A percentile compares a stretch with the other conserved stretches of the same genome.
Conservation (phyloP, 2,329 filamentous ascomycete genomes). For the Claviceps cyperi region DNA sequence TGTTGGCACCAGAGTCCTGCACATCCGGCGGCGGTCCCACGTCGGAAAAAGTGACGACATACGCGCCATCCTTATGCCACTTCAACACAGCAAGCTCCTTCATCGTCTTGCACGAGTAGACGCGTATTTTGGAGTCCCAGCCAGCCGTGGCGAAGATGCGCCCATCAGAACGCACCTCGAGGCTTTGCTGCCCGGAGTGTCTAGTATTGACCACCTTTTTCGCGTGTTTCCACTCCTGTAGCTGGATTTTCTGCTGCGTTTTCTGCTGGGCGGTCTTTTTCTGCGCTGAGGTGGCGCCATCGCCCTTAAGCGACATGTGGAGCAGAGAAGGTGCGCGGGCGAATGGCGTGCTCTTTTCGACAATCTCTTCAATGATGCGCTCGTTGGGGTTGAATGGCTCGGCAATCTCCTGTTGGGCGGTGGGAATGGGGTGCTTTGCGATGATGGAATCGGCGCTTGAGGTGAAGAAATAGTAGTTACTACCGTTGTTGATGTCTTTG, state of each 20-base stretch:
- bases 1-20: background rate
- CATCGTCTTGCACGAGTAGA: conserved; percentile 70
- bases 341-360: conserved; percentile 7
- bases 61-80: conserved; percentile 85
- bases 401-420: conserved; percentile 12
- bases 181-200: conserved; percentile 77
- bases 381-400: conserved; percentile 4
- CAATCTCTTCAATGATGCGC: background rate
- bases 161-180: conserved; percentile 65
- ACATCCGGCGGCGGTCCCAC: conserved; percentile 13
- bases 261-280: background rate
- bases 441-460: conserved; percentile 71
- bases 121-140: conserved; percentile 71
- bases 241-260: conserved; percentile 5
- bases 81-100: conserved; percentile 83
- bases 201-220: conserved; percentile 59
- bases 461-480: conserved; percentile 51
- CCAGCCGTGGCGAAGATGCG: conserved; percentile 80
- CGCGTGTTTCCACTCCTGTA: conserved; percentile 28
- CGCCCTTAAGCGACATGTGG: conserved; percentile 11
- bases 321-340: conserved; percentile 9
- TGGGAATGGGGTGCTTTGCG: conserved; percentile 56
- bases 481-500: conserved; percentile 9
- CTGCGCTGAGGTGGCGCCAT: background rate
- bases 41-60: conserved; percentile 58